Base-by-base conservation (phyloP, 306 rosid genomes). In the Erythrophleum fordii region DNA sequence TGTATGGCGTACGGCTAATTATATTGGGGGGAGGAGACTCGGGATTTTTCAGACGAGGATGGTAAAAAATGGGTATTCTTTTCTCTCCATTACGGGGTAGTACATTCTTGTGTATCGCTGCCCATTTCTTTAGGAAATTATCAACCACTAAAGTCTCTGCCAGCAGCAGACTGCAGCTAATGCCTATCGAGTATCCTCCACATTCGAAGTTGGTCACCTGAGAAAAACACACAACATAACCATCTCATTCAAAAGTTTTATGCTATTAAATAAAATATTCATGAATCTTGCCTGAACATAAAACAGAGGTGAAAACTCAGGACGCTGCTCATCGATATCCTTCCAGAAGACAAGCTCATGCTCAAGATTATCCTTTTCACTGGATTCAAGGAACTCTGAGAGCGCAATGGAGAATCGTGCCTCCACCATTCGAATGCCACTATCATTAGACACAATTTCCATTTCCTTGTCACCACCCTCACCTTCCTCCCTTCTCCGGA, bases 111-210 rank as follows among this genome's bases (percentile, higher is more conserved):
- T 91, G 91, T 58, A 85, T 89, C 8, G 85, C 39, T 49, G 85
- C 78, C 97, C 97, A 91, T 85, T 73, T 83, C 42, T 79, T 77
- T 11, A 91, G 87, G 73, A 90, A 86, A 11, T 82, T 80, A 7
- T 85, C 88, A n/a, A 68, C 64, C 29, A 88, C 22, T 14, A 88
- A 73, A 68, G 73, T 49, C 29, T 91, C 97, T 44, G 85, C 89
- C 64, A 91, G 52, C 5, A 91, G 78, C 45, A 91, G 77, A 76
- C 92, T 91, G 74, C 92, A 91, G 37, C 92, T 88, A 13, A 92
- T 92, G 34, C 97, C 97, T 23, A 92, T 56, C 0, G 89, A 51
- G 62, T 86, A 83, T 42, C 97, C 97, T 77, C 94, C 92, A 70
- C 97, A 83, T 3, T 58, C 74, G 23, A 91, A 89, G 13, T 70